Conservation (phyloP, 202 grass and related monocot genomes). For the Panicum hallii region DNA sequence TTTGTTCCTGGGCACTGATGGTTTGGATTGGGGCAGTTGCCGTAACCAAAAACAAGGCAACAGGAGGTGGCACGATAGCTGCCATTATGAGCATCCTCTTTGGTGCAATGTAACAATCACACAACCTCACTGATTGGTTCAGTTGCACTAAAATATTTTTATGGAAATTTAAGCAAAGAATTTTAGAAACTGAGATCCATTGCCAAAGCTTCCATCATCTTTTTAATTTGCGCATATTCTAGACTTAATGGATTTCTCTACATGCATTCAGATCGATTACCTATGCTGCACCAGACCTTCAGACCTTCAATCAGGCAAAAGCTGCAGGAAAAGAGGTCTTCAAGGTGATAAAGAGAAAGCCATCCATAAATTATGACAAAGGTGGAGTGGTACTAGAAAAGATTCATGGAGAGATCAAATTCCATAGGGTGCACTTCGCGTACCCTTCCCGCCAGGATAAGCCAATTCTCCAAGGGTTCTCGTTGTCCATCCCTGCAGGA, state of each 20-base stretch:
- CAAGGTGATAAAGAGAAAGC: slow-evolving; percentile 62
- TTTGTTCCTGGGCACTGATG: slow-evolving; percentile 67
- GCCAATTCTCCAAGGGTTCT: slow-evolving; percentile 62
- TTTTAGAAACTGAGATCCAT: neutral
- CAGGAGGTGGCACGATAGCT: slow-evolving; percentile 58
- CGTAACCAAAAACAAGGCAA: slow-evolving; percentile 46
- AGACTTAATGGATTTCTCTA: slow-evolving; percentile 25
- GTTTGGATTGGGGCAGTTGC: slow-evolving; percentile 67
- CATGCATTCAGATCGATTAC: slow-evolving; percentile 67
- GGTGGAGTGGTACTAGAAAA: slow-evolving; percentile 46
- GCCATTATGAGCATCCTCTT: slow-evolving; percentile 72
- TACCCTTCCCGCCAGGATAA: slow-evolving; percentile 64
- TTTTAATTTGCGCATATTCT: slow-evolving; percentile 10
- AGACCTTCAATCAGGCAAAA: slow-evolving; percentile 68
- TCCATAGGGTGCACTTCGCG: slow-evolving; percentile 54
- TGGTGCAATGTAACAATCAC: slow-evolving; percentile 65
- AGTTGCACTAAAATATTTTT: neutral
- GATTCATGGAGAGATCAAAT: slow-evolving; percentile 56
- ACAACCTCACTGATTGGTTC: neutral
- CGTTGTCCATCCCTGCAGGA: slow-evolving; percentile 57
- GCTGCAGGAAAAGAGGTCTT: slow-evolving; percentile 69
- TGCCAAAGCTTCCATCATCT: neutral
- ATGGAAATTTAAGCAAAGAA: neutral
- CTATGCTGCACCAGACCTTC: slow-evolving; percentile 72
- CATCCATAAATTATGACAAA: slow-evolving; percentile 55